These are phyloP conservation scores for Komagataella ulmi DNA, from an alignment of 805 yeast genomes.

Conservation along the genomic window DNA sequence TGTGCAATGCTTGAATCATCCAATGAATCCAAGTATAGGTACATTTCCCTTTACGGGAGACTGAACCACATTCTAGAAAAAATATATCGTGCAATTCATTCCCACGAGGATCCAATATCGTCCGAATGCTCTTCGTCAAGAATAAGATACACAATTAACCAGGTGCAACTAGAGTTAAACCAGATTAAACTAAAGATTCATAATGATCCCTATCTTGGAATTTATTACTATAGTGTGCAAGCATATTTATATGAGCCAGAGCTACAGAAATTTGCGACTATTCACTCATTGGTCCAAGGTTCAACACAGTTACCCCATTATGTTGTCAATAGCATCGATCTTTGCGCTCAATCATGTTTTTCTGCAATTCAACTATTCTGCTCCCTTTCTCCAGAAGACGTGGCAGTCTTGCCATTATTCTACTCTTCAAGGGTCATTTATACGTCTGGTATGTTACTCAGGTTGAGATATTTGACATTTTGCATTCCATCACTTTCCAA, in stretches of 20 bases:
- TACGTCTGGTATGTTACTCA: constrained; percentile 49
- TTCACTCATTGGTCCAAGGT: neutral
- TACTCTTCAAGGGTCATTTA: constrained; percentile 46
- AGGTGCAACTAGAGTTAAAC: constrained; percentile 35
- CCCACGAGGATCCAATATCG: constrained; percentile 11
- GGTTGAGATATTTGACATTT: constrained; percentile 41
- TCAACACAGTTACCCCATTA: constrained; percentile 7
- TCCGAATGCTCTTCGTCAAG: constrained; percentile 9
- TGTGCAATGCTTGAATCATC: constrained; percentile 31
- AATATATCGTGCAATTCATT: constrained; percentile 38
- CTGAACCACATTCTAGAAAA: constrained; percentile 49
- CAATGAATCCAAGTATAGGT: constrained; percentile 17
- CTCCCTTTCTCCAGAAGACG: constrained; percentile 26
- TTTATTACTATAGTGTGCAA: constrained; percentile 49
- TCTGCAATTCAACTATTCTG: constrained; percentile 34
- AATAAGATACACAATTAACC: constrained; percentile 24
- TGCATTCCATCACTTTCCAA: constrained; percentile 33
- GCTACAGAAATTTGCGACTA: constrained; percentile 11
- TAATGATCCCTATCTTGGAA: constrained; percentile 23
- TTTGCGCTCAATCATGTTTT: constrained; percentile 41
- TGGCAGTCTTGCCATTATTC: constrained; percentile 44
- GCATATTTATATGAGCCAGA: constrained; percentile 55
- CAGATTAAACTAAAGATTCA: constrained; percentile 23
- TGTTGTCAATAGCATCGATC: constrained; percentile 29
- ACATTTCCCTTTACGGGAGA: constrained; percentile 45